Percentiles rank a stretch among this genome's conserved stretches.
phyloP scores from a whole-genome alignment of 2,329 filamentous ascomycete species.

The Sclerotinia borealis region DNA sequence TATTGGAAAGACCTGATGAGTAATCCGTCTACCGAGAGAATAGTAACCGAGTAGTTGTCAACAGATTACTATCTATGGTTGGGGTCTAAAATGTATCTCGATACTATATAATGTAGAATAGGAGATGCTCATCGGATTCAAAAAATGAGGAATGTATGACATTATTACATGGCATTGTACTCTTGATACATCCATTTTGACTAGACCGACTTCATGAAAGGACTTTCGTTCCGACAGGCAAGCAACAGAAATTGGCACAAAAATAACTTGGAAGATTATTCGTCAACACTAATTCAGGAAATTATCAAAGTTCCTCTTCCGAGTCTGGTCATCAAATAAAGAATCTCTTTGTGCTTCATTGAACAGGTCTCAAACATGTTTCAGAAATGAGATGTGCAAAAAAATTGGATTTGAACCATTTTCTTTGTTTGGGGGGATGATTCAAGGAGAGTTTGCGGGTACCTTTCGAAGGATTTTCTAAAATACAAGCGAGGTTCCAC shows the following conservation, averaged over 20 bases:
- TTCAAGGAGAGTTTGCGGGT: neutral
- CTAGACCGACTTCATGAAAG: neutral
- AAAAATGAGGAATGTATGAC: no score
- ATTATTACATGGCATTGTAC: no score
- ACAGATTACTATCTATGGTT: no score
- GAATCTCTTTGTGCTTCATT: neutral
- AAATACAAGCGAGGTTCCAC: neutral
- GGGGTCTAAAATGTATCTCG: no score
- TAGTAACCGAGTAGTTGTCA: no score
- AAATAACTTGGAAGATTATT: neutral
- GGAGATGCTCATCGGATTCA: no score
- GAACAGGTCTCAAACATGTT: slow-evolving; percentile 1
- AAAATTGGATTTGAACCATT: neutral
- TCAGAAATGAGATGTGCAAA: slow-evolving; percentile 11
- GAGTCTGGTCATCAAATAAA: neutral
- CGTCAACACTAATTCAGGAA: neutral
- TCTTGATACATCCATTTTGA: no score
- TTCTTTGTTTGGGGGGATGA: neutral
- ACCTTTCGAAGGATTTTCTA: neutral
- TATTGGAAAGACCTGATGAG: no score
- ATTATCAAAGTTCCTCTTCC: neutral
- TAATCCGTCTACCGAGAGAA: no score
- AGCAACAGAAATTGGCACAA: neutral
- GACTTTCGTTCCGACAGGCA: neutral
- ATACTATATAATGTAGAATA: no score